Evolutionary conservation across 108 stramenopile species (phyloP), one percentile per base, ranked within the genome.

Genomic region (Parmales sp.): DNA sequence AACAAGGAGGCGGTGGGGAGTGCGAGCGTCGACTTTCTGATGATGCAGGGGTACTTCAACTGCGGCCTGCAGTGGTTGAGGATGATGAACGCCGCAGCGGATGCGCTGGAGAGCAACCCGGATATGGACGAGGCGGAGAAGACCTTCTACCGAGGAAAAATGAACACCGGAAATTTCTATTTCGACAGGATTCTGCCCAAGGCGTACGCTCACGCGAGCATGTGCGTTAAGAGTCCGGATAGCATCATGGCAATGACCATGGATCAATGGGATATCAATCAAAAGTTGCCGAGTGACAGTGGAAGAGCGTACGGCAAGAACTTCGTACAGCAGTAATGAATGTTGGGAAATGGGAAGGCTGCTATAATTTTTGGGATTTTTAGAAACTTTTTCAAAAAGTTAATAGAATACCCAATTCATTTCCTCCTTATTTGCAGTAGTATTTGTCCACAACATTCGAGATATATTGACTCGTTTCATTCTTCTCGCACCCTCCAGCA

Each of bases 171-270:
- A 3, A 37, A 38, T 18, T 74, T 34, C 38, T 74, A 69, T 45
- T 74, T 74, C 50, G 22, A 26, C 41, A 51, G 69, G 36, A 51
- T 69, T 22, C 73, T 74, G 3, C 68, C 68, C 60, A 74, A 74
- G 38, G 51, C 68, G 2, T 22, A 65, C 8, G 29, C 49, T 16
- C 54, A 34, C 54, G 36, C 31, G 54, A 34, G 36, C 54, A 60
- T 60, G 54, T 2, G 9, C 26, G 5, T 60, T 34, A 60, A 60
- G 54, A 60, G 36, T 16, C 54, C 54, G 6, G 54, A 60, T 16
- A 13, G 9, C 20, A 60, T 60, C 54, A 60, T 60, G 54, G 31
- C 29, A 0, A 11, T 60, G 2, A 3, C 25, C 3, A 23, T 60
- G 8, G 54, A 60, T 9, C 31, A 34, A 4, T 60, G 54, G 54